Conservation (phyloP, 2,329 filamentous ascomycete species). For the Cercospora citrullina region DNA sequence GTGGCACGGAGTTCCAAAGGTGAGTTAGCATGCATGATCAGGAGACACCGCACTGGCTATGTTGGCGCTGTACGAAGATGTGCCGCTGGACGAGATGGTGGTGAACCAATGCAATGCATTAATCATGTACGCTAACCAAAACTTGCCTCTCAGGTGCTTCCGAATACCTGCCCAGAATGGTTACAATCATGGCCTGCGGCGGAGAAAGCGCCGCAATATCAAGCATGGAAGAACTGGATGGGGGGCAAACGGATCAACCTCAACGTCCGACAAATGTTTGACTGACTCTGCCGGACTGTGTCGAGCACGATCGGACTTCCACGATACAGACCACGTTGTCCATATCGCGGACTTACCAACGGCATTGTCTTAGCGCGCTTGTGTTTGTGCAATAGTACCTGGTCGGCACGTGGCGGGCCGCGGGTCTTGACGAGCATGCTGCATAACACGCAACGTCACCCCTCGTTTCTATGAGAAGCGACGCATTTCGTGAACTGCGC, state of each 20-base stretch:
- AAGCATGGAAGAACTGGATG: constrained; percentile 86
- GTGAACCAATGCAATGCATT: not conserved
- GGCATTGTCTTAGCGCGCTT: not conserved
- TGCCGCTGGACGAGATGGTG: not conserved
- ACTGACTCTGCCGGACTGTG: constrained; percentile 1
- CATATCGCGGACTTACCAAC: not conserved
- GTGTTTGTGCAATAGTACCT: not conserved
- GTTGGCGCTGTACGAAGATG: not conserved
- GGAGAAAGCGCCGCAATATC: constrained; percentile 47
- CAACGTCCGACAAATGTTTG: constrained; percentile 84
- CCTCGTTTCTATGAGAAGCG: not conserved
- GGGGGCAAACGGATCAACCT: constrained; percentile 81
- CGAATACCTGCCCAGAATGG: constrained; percentile 73
- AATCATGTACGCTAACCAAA: not conserved
- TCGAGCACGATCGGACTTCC: not conserved
- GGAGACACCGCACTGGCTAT: not conserved
- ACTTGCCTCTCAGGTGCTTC: constrained; percentile 44
- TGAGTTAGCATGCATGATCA: constrained; percentile 41
- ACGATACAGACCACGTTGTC: not conserved
- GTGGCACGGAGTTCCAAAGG: constrained; percentile 93
- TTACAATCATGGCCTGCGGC: constrained; percentile 71
- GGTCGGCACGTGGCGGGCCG: constrained; percentile 1
- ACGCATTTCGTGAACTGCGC: not conserved
- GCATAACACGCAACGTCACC: not conserved
- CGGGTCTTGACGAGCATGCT: not conserved